Evolutionary conservation across 192 early-diverging fungal species (phyloP).

Genomic region (Rhizoclosmatium sp.): DNA sequence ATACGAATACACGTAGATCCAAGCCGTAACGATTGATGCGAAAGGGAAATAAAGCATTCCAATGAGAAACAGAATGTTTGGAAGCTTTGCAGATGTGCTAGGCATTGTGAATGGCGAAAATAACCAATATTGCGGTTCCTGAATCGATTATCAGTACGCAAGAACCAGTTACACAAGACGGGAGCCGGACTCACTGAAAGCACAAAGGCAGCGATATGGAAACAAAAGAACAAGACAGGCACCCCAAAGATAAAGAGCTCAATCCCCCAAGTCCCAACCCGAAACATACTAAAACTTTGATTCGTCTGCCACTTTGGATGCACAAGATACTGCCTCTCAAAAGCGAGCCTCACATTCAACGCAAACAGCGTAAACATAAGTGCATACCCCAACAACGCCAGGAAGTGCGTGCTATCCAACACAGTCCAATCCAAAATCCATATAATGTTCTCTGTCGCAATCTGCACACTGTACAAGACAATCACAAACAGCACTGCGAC

Average conservation of each 20-base stretch:
- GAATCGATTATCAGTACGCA: no score
- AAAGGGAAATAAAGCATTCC: constrained; percentile 3
- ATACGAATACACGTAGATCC: background rate
- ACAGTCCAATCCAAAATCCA: background rate
- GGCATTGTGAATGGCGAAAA: background rate
- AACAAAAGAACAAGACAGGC: background rate
- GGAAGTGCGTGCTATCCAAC: background rate
- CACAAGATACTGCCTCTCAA: background rate
- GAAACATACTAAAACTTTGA: background rate
- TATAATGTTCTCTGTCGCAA: background rate
- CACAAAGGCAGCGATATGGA: background rate
- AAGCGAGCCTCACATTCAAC: background rate
- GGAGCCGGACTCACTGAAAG: background rate
- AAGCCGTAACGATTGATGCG: background rate
- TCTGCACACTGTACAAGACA: background rate
- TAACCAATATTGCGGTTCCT: background rate
- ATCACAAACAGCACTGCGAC: background rate
- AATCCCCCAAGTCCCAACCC: no score
- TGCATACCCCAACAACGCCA: background rate
- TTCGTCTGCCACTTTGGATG: background rate
- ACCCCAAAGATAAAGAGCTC: background rate
- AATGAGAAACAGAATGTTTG: background rate
- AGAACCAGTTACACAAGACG: no score
- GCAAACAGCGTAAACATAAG: background rate
- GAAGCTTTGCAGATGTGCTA: background rate